A percentile compares a stretch with the other conserved stretches of the same genome.
These are phyloP conservation scores for Cytospora schulzeri DNA, from an alignment of 2,329 filamentous ascomycete species.

Conservation along the genomic window DNA sequence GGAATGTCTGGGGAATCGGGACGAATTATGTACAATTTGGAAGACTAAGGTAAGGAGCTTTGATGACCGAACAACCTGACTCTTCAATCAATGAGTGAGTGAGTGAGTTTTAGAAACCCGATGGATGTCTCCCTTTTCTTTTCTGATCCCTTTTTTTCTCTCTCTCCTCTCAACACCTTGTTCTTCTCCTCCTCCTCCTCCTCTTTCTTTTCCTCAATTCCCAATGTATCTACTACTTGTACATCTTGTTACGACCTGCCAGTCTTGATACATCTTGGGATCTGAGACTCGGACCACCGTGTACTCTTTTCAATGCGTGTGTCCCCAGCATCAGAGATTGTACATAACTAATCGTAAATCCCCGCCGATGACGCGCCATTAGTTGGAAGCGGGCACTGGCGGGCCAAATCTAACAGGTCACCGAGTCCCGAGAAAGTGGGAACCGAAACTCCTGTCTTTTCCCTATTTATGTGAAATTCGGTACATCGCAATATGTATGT, in stretches of 20 bases:
- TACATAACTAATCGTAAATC: background rate
- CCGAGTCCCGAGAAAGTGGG: constrained; percentile 25
- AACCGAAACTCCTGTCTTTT: constrained; percentile 11
- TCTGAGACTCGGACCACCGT: constrained; percentile 7
- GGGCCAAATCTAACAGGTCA: constrained; percentile 12
- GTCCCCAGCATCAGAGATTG: constrained; percentile 20
- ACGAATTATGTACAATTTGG: constrained; percentile 12
- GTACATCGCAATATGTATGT: constrained; percentile 2
- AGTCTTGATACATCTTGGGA: constrained; percentile 7
- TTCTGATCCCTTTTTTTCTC: background rate
- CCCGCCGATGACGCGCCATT: constrained; percentile 22
- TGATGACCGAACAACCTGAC: constrained; percentile 17
- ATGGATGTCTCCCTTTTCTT: constrained; percentile 11
- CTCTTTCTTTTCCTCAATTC: no score
- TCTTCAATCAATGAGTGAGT: constrained; percentile 2
- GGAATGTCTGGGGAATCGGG: background rate
- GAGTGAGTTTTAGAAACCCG: constrained; percentile 11
- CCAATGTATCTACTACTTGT: constrained; percentile 15
- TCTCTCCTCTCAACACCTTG: background rate
- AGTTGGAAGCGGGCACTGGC: constrained; percentile 20
- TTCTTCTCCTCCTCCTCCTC: background rate
- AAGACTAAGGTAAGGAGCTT: constrained; percentile 25
- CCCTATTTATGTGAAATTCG: background rate
- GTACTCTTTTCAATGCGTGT: constrained; percentile 14
- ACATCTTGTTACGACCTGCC: constrained; percentile 14